Conservation (phyloP, 169 alveolate genomes). For the Eimeria sp. region DNA sequence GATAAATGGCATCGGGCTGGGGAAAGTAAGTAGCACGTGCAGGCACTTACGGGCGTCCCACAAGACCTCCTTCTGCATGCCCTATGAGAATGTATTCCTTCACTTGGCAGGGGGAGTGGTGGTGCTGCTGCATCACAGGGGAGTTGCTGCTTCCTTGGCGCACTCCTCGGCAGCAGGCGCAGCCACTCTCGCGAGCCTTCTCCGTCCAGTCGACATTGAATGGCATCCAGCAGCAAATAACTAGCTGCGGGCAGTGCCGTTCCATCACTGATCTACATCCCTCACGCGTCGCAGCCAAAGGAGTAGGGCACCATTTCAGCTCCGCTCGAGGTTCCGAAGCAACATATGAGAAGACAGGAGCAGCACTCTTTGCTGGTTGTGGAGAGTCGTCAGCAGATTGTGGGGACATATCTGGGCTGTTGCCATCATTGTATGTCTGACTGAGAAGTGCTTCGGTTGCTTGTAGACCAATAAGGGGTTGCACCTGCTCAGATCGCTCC, state of each 20-base stretch:
- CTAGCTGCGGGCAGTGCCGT: conserved; percentile 72
- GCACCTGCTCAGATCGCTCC: background rate
- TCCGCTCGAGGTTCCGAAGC: conserved; percentile 59
- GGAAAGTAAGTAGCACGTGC: background rate
- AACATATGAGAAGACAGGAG: background rate
- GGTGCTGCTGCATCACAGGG: background rate
- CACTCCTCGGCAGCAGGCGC: conserved; percentile 41
- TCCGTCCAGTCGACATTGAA: conserved; percentile 80
- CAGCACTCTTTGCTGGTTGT: background rate
- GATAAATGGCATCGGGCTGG: background rate
- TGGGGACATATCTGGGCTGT: background rate
- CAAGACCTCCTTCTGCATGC: conserved; percentile 80
- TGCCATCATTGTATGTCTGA: background rate
- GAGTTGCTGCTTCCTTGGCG: background rate
- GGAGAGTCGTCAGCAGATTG: background rate
- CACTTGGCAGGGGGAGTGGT: conserved; percentile 26
- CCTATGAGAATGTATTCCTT: conserved; percentile 77
- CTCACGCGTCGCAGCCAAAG: background rate
- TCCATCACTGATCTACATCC: conserved; percentile 67
- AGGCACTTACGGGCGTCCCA: conserved; percentile 79
- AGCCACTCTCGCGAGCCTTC: conserved; percentile 59
- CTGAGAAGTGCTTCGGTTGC: background rate
- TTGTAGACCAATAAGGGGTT: background rate
- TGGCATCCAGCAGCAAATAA: conserved; percentile 83
- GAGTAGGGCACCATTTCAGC: conserved; percentile 39